Percentiles rank a stretch among this genome's conserved stretches.
Conservation (phyloP, 1,284 basidiomycete genomes). For the Porogramme epimiltina region DNA sequence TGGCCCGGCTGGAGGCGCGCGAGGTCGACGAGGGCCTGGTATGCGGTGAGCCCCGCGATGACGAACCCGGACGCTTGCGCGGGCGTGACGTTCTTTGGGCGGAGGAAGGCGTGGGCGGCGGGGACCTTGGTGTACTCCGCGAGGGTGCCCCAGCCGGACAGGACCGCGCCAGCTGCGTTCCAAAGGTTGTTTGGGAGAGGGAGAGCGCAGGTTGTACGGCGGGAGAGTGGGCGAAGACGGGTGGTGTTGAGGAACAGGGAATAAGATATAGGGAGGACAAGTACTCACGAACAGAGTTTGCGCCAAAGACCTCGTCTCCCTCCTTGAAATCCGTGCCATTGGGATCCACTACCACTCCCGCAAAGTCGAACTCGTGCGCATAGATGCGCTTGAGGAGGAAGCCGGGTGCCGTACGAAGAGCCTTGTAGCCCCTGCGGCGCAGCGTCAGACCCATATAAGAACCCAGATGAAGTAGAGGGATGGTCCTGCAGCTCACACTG, state of each 20-base stretch:
- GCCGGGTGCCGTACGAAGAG: constrained; percentile 54
- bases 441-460: background rate
- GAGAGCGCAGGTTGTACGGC: background rate
- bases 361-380: constrained; percentile 60
- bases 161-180: constrained; percentile 4
- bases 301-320: constrained; percentile 66
- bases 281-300: constrained; percentile 40
- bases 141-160: constrained; percentile 19
- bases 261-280: background rate
- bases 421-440: constrained; percentile 52
- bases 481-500: constrained; percentile 62
- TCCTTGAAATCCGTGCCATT: constrained; percentile 51
- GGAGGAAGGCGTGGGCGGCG: constrained; percentile 11
- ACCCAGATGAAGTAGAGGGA: constrained; percentile 4
- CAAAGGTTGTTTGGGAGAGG: too few species aligned
- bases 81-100: constrained; percentile 19
- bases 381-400: constrained; percentile 51
- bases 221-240: background rate
- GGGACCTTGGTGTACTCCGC: constrained; percentile 22
- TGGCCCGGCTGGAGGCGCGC: constrained; percentile 24
- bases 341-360: constrained; percentile 58
- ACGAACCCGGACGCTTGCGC: constrained; percentile 22
- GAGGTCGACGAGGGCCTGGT: constrained; percentile 19
- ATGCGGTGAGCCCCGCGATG: constrained; percentile 23
- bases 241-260: background rate